These are phyloP conservation scores for Alnus glutinosa DNA, from an alignment of 306 rosid species.

Conservation along the genomic window DNA sequence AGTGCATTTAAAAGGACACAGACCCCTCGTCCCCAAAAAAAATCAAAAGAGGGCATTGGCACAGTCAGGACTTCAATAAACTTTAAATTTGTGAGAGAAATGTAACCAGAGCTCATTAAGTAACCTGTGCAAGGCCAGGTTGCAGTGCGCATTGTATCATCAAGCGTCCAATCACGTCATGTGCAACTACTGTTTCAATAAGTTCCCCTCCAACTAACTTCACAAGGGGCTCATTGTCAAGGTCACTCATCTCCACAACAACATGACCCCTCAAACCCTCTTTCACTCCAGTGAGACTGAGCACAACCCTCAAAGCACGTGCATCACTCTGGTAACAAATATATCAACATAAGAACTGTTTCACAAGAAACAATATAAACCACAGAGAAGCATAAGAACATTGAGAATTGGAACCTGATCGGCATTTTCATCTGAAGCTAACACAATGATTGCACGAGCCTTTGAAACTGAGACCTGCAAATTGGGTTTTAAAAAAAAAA, in stretches of 20 bases:
- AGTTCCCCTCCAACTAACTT: conserved; percentile 98
- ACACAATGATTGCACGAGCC: conserved; percentile 96
- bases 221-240: conserved; percentile 93
- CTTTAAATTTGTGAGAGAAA: neutral
- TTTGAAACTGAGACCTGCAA: conserved; percentile 92
- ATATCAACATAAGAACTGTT: conserved; percentile 20
- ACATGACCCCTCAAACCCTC: conserved; percentile 90
- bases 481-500: neutral
- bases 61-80: neutral
- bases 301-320: conserved; percentile 95
- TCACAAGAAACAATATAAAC: conserved; percentile 9
- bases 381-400: conserved; percentile 24
- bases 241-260: conserved; percentile 98
- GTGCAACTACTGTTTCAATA: conserved; percentile 97
- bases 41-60: neutral
- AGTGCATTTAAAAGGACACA: neutral
- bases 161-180: conserved; percentile 97
- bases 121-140: conserved; percentile 99
- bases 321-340: conserved; percentile 82
- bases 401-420: conserved; percentile 70
- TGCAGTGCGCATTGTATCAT: conserved; percentile 99
- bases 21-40: neutral
- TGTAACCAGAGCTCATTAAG: conserved; percentile 1
- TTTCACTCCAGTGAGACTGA: conserved; percentile 90
- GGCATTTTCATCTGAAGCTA: conserved; percentile 93